These are phyloP conservation scores for Chlorella sp. DNA, from an alignment of 139 green algal genomes.

Conservation along the genomic window DNA sequence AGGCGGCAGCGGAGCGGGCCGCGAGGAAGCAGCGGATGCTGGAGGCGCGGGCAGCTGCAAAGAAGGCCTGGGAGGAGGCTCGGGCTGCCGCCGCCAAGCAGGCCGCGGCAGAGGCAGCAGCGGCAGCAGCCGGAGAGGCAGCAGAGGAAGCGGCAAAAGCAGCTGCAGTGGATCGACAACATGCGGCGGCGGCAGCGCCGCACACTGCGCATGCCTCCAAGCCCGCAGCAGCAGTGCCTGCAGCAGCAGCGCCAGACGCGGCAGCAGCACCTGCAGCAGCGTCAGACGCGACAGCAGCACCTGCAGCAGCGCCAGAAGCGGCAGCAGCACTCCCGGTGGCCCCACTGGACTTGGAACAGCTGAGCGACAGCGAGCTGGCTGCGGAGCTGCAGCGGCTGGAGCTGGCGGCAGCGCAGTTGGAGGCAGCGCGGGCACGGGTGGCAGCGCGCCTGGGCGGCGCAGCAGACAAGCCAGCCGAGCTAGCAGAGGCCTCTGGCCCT, in stretches of 20 bases:
- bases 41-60: not conserved
- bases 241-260: too few species aligned
- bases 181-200: not conserved
- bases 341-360: not conserved
- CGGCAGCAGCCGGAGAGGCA: not conserved
- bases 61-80: constrained; percentile 9
- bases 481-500: not conserved
- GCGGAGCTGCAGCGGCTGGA: constrained; percentile 10
- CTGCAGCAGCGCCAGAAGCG: not conserved
- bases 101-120: not conserved
- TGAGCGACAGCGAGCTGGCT: not conserved
- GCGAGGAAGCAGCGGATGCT: not conserved
- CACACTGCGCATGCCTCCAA: too few species aligned
- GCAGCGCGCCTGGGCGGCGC: not conserved
- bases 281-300: not conserved
- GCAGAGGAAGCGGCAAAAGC: not conserved
- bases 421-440: not conserved
- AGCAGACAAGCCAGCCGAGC: too few species aligned
- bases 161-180: not conserved
- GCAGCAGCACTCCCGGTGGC: too few species aligned
- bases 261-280: not conserved
- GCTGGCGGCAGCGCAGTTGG: constrained; percentile 1
- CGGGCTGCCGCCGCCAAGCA: not conserved
- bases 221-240: too few species aligned
- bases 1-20: not conserved